Base-by-base conservation (phyloP, 257 asterid species). In the Solanum dulcamara region DNA sequence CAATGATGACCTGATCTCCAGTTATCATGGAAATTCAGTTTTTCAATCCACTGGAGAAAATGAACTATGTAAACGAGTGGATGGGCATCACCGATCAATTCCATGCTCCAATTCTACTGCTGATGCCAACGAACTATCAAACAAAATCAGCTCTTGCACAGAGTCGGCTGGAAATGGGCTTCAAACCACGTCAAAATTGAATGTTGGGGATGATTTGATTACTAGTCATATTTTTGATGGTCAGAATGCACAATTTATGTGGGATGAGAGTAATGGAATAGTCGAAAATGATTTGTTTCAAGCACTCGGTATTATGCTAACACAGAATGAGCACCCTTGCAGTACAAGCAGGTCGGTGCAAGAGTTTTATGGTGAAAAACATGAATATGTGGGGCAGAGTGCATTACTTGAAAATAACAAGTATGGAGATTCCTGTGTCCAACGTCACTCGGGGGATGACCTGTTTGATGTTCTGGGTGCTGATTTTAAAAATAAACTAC, bases 381-480 rank as follows among this genome's bases (percentile, higher is more conserved):
- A 85, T 40, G 88, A 86, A 17, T 70, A 67, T 80, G 91, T 84
- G 79, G 84, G 55, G 77, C 90, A 89, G 80, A 87, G 32, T 83
- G 50, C 70, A 79, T 37, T 83, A 12, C 44, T 42, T 75, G 85
- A 77, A 66, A 81, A 87, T 82, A 70, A 44, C 82, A 28, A 57
- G 38, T 87, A 81, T 46, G 95, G 88, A 59, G 94, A 89, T 85
- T 81, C 88, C 6, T 83, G 67, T 75, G 37, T 74, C 51, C 90
- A 86, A 46, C 62, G 10, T 48, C 87, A 67, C 33, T 85, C 92
- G 2, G 95, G 98, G 37, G 97, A 94, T 68, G 99, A 96, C 87
- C 86, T 96, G 89, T 93, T 93, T 46, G 99, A 96, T 85, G 86
- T 94, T 87, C 87, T 94, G 89, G 99, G 99, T 53, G 92, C 93